Evolutionary conservation across 1,284 basidiomycete species (phyloP).

Genomic region (Laetiporus sulphureus): DNA sequence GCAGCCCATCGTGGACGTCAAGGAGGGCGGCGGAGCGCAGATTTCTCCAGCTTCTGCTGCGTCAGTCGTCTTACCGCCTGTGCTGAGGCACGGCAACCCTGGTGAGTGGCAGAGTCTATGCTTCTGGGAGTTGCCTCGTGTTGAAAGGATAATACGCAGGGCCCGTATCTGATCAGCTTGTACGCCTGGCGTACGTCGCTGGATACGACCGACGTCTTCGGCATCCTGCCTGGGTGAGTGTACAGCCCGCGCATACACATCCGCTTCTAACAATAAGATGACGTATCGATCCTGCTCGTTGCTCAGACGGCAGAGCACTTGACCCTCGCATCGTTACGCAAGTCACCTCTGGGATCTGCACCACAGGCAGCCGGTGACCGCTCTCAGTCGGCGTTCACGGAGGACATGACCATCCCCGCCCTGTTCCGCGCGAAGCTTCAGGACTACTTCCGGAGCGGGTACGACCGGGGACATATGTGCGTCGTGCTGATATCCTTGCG

Average conservation of each 20-base stretch:
- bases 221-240: constrained; percentile 87
- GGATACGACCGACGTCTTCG: constrained; percentile 88
- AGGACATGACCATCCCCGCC: constrained; percentile 77
- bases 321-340: constrained; percentile 68
- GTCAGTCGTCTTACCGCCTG: constrained; percentile 18
- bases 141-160: constrained; percentile 40
- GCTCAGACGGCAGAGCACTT: constrained; percentile 87
- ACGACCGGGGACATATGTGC: constrained; percentile 96
- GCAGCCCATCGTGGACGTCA: constrained; percentile 20
- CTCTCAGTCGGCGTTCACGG: constrained; percentile 76
- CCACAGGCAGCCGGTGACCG: constrained; percentile 55
- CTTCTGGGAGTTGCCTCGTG: background rate
- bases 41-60: constrained; percentile 16
- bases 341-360: constrained; percentile 32
- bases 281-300: background rate
- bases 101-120: constrained; percentile 35
- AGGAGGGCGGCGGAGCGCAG: constrained; percentile 14
- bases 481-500: constrained; percentile 18
- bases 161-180: constrained; percentile 76
- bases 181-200: constrained; percentile 79
- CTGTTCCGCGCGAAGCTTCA: constrained; percentile 81
- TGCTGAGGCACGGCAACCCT: constrained; percentile 72
- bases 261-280: background rate
- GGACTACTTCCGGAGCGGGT: constrained; percentile 93
- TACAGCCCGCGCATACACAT: background rate